phyloP scores from a whole-genome alignment of 2,329 filamentous ascomycete genomes.

The Exophiala sideris region DNA sequence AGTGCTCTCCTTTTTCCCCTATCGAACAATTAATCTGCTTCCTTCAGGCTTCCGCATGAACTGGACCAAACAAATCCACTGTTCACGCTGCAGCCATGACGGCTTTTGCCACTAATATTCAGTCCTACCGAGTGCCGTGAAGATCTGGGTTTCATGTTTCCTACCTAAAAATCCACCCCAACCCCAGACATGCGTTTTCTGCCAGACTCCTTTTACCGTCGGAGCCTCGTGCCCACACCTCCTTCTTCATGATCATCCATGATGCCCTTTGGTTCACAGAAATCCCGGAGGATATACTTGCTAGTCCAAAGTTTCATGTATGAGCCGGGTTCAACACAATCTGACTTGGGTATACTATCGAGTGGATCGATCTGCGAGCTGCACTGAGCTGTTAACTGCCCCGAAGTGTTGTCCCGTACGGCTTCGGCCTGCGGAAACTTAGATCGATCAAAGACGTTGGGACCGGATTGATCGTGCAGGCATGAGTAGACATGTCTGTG shows the following conservation, averaged over 20 bases:
- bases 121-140: neutral
- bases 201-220: slow-evolving; percentile 7
- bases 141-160: slow-evolving; percentile 20
- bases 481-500: no score
- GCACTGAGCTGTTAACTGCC: no score
- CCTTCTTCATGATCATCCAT: neutral
- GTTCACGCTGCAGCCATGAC: slow-evolving; percentile 1
- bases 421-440: no score
- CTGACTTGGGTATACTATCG: no score
- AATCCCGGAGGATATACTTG: neutral
- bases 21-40: slow-evolving; percentile 9
- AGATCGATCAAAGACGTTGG: no score
- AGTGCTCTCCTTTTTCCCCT: slow-evolving; percentile 8
- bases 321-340: no score
- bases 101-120: slow-evolving; percentile 9
- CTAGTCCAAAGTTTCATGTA: neutral
- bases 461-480: no score
- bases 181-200: slow-evolving; percentile 2
- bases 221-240: slow-evolving; percentile 17
- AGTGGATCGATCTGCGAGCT: no score
- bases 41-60: neutral
- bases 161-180: neutral
- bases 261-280: neutral
- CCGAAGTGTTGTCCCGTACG: no score
- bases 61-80: neutral